phyloP scores from a whole-genome alignment of 2,329 filamentous ascomycete species.

The Claviceps pusilla region DNA sequence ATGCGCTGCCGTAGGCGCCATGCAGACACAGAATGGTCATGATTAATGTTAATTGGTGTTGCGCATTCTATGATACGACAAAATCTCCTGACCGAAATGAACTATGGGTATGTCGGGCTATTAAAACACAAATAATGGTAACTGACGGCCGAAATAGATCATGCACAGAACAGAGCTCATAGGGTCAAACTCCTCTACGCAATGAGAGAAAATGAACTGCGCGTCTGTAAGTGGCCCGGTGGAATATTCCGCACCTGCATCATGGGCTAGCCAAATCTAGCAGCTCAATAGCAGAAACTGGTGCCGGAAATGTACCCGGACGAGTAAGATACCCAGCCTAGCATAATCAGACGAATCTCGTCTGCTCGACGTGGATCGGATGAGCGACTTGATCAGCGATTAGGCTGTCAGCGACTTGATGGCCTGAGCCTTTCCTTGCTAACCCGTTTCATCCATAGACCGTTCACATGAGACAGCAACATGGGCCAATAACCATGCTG shows the following conservation, averaged over 20 bases:
- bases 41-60: not conserved
- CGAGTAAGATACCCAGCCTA: not conserved
- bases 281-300: not conserved
- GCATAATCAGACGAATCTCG: not conserved
- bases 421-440: not conserved
- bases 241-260: not conserved
- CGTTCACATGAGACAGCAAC: not conserved
- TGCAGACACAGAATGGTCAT: conserved; percentile 5
- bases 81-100: not conserved
- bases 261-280: not conserved
- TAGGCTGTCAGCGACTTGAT: not conserved
- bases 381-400: not conserved
- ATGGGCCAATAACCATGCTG: not conserved
- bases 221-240: not conserved
- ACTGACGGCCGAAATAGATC: not conserved
- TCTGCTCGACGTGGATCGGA: not conserved
- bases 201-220: not conserved
- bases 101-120: no score
- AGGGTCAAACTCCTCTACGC: not conserved
- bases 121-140: not conserved
- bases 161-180: not conserved
- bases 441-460: not conserved
- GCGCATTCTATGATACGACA: no score
- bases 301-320: not conserved
- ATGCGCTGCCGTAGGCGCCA: conserved; percentile 2